These are phyloP conservation scores for Globisporangium spiculum DNA, from an alignment of 352 stramenopile species.

Conservation along the genomic window DNA sequence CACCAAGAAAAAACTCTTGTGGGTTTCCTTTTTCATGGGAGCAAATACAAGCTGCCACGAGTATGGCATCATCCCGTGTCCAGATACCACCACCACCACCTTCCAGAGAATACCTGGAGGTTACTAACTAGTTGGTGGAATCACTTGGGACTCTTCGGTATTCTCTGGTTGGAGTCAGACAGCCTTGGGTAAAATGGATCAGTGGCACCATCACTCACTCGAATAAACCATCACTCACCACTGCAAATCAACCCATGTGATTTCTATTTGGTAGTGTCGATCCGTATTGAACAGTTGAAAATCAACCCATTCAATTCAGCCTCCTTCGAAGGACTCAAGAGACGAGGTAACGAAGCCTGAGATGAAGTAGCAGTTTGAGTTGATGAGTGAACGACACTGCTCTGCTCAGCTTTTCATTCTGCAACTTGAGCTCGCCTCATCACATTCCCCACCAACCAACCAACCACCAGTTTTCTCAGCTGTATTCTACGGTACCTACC, in stretches of 20 bases:
- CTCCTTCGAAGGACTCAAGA: too few species aligned
- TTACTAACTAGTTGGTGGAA: too few species aligned
- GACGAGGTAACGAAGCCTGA: too few species aligned
- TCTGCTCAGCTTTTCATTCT: conserved; percentile 6
- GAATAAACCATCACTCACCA: not conserved
- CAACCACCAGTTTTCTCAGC: not conserved
- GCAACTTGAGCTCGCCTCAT: conserved; percentile 7
- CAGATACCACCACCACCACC: not conserved
- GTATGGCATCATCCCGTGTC: too few species aligned
- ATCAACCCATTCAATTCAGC: not conserved
- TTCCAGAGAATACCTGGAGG: not conserved
- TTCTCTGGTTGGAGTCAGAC: too few species aligned
- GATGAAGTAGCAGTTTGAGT: not conserved
- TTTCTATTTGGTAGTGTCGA: not conserved
- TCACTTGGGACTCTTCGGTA: too few species aligned
- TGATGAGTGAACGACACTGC: not conserved
- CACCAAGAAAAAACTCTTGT: not conserved
- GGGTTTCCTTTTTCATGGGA: not conserved
- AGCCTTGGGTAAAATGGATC: too few species aligned
- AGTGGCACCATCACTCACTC: not conserved
- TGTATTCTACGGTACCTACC: not conserved
- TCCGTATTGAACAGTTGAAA: not conserved
- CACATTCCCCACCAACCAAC: not conserved
- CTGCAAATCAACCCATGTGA: not conserved
- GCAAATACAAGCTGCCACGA: not conserved